Conservation (phyloP, 768 basidiomycete genomes). For the Candolleomyces aberdarensis region DNA sequence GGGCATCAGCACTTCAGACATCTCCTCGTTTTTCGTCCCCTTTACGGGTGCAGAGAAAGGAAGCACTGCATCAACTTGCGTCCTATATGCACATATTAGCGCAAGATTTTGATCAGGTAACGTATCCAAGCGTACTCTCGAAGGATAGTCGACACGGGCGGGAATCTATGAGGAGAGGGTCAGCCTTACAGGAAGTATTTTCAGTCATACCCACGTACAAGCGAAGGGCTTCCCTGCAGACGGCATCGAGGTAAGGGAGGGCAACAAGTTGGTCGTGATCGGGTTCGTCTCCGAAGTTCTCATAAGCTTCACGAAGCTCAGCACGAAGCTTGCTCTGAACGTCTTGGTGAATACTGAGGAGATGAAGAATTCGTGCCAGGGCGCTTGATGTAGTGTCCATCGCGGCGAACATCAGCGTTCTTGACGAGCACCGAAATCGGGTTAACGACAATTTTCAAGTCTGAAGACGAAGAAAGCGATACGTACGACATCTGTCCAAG, state of each 20-base stretch:
- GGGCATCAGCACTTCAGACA: slow-evolving; percentile 19
- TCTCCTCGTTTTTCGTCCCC: slow-evolving; percentile 20
- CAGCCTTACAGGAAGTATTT: too few species aligned
- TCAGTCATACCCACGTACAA: slow-evolving; percentile 12
- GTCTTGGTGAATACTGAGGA: slow-evolving; percentile 23
- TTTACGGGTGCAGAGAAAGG: slow-evolving; percentile 22
- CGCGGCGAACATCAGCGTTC: slow-evolving; percentile 24
- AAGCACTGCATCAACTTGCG: slow-evolving; percentile 19
- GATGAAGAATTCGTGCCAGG: slow-evolving; percentile 22
- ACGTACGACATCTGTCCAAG: slow-evolving; percentile 25
- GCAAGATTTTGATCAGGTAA: not conserved
- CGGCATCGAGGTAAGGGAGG: slow-evolving; percentile 29
- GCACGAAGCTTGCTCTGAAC: slow-evolving; percentile 29
- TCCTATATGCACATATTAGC: slow-evolving; percentile 21
- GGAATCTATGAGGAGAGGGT: not conserved
- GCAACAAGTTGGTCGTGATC: slow-evolving; percentile 24
- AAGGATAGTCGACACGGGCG: not conserved
- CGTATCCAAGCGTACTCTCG: not conserved
- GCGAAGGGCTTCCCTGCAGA: slow-evolving; percentile 29
- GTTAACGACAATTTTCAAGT: too few species aligned
- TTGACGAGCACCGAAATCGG: slow-evolving; percentile 1
- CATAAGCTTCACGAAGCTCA: slow-evolving; percentile 22
- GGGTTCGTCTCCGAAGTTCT: slow-evolving; percentile 19
- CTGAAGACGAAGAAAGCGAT: not conserved
- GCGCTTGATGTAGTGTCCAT: slow-evolving; percentile 29